These are phyloP conservation scores for Nothophaeocryptopus gaeumannii DNA, from an alignment of 2,329 filamentous ascomycete species.

Conservation along the genomic window DNA sequence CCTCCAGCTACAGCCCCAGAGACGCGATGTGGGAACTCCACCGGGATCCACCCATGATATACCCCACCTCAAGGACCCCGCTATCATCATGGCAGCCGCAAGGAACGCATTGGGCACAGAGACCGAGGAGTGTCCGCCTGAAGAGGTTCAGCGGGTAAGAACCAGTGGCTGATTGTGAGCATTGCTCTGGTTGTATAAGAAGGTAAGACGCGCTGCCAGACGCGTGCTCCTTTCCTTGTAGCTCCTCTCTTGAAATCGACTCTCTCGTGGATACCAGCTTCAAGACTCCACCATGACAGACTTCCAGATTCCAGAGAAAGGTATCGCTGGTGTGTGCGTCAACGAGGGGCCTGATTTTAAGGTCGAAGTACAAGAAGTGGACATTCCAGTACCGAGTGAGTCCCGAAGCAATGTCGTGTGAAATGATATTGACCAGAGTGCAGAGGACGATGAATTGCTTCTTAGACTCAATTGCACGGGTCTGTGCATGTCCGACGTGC, in stretches of 20 bases:
- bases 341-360: conserved; percentile 51
- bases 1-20: not conserved
- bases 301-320: conserved; percentile 43
- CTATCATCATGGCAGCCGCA: not conserved
- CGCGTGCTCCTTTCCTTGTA: not conserved
- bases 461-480: conserved; percentile 58
- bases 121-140: not conserved
- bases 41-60: conserved; percentile 3
- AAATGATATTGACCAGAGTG: not conserved
- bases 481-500: conserved; percentile 57
- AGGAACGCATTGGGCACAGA: not conserved
- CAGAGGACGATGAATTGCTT: conserved; percentile 50
- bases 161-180: not conserved
- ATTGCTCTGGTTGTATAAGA: not conserved
- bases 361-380: conserved; percentile 48
- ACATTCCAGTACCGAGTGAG: conserved; percentile 49
- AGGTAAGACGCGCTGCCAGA: not conserved
- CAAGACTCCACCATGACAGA: conserved; percentile 5
- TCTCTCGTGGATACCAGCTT: not conserved
- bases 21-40: not conserved
- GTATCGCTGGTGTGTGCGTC: conserved; percentile 52
- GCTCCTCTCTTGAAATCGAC: not conserved
- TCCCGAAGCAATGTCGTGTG: not conserved
- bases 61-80: conserved; percentile 2
- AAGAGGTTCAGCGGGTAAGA: not conserved